These are phyloP conservation scores for Aurinia saxatilis DNA, from an alignment of 345 rosid species.

Conservation along the genomic window DNA sequence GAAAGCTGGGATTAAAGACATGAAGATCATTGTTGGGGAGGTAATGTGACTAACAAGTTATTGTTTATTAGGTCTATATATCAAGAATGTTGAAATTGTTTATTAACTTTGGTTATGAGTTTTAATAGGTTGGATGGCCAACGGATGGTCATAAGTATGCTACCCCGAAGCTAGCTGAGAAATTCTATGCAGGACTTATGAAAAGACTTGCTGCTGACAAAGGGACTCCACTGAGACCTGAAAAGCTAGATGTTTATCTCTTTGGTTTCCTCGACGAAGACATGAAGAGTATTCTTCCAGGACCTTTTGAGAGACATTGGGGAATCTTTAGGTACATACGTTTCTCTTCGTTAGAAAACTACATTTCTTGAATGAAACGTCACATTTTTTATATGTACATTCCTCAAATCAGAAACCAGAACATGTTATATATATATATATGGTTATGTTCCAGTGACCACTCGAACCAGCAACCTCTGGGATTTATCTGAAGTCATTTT, in stretches of 20 bases:
- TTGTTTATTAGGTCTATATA: neutral
- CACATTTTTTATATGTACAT: too few species aligned
- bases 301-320: conserved; percentile 84
- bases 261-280: conserved; percentile 74
- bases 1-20: conserved; percentile 33
- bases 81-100: neutral
- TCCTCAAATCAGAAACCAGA: too few species aligned
- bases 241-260: conserved; percentile 47
- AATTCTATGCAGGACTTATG: conserved; percentile 65
- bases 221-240: conserved; percentile 67
- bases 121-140: conserved; percentile 70
- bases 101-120: neutral
- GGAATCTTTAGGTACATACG: conserved; percentile 47
- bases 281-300: conserved; percentile 65
- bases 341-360: neutral
- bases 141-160: conserved; percentile 55
- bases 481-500: too few species aligned
- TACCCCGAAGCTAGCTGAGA: conserved; percentile 33
- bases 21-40: conserved; percentile 76
- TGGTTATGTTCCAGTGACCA: too few species aligned
- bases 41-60: conserved; percentile 13
- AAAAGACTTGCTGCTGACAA: conserved; percentile 38
- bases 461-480: too few species aligned
- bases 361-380: neutral
- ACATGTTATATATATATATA: too few species aligned